Evolutionary conservation across 2,329 filamentous ascomycete genomes (phyloP), one percentile per base, ranked within the genome.

Genomic region (Penicillium italicum): DNA sequence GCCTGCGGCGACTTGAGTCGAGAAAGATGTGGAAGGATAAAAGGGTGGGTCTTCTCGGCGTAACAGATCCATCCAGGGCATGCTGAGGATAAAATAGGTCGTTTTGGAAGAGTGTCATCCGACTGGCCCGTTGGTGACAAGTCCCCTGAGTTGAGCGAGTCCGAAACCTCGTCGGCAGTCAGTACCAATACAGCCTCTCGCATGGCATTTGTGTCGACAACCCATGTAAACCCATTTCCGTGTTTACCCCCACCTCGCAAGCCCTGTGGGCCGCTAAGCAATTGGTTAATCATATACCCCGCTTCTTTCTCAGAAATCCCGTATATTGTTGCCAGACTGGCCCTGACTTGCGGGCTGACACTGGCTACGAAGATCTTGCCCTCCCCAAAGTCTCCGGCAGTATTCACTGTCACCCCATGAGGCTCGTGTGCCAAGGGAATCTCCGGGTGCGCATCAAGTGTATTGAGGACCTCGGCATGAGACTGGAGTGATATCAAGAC

Each of bases 51-150:
- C 77, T 99, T 97, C 73, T 99, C 94, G 26, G 93, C 93, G 69
- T 99, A 99, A 76, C 94, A 99, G 53, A 99, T 93, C 92, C 95
- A 99, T 8, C 94, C 94, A 0, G 94, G 94, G 72, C 94, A 99
- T 20, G 91, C 91, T 4, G 92, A 92, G 9, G 92, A 91, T 41
- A 99, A 81, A 26, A 80, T 72, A 22, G 77, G 78, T 24, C 68
- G 70, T 50, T 75, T 74, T 2, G 76, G 72, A 36, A 62, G 53
- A 30, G 69, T 40, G 37, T 62, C 67, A 26, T 58, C 50, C 20
- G 37, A 28, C 62, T 61, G 30, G 45, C 56, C 53, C 14, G 58
- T 51, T 18, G 58, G 26, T 49, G 58, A 18, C 9, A 59, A 43
- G 11, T 62, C 53, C 16, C 45, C 50, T 3, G 53, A 50, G 8